A percentile compares a stretch with the other conserved stretches of the same genome.
These are phyloP conservation scores for Clonostachys rhizophaga DNA, from an alignment of 2,329 filamentous ascomycete species.

Conservation along the genomic window DNA sequence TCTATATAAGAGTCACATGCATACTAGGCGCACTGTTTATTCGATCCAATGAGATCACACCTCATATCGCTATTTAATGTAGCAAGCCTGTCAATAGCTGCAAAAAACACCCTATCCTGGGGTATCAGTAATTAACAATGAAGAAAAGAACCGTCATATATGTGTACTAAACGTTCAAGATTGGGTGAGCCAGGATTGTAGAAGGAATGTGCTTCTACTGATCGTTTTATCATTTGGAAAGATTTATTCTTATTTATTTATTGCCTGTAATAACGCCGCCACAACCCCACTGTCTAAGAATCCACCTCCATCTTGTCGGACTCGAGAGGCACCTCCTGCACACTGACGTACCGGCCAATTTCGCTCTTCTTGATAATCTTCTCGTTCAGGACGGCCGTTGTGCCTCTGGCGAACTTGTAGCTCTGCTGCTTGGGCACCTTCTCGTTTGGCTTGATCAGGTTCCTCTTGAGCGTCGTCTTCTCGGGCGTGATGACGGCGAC, in stretches of 20 bases:
- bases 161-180: too few relatives aligned
- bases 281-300: conserved; percentile 34
- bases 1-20: too few relatives aligned
- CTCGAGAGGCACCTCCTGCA: conserved; percentile 76
- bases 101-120: too few relatives aligned
- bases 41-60: too few relatives aligned
- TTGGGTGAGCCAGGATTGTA: too few relatives aligned
- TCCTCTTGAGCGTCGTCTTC: conserved; percentile 89
- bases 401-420: conserved; percentile 85
- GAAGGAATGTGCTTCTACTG: neutral
- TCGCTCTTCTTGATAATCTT: conserved; percentile 94
- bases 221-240: neutral
- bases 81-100: too few relatives aligned
- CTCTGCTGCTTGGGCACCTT: conserved; percentile 87
- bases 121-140: too few relatives aligned
- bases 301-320: conserved; percentile 69
- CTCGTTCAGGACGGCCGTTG: conserved; percentile 94
- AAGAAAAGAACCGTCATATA: too few relatives aligned
- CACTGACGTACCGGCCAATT: conserved; percentile 87
- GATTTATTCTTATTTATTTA: neutral
- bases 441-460: conserved; percentile 91
- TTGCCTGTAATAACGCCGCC: neutral
- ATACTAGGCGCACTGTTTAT: too few relatives aligned
- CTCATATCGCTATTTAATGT: neutral
- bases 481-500: conserved; percentile 92